A percentile compares a stretch with the other conserved stretches of the same genome.
Evolutionary conservation across 305 asterid species (phyloP).

Genomic region (Rubia balearica): DNA sequence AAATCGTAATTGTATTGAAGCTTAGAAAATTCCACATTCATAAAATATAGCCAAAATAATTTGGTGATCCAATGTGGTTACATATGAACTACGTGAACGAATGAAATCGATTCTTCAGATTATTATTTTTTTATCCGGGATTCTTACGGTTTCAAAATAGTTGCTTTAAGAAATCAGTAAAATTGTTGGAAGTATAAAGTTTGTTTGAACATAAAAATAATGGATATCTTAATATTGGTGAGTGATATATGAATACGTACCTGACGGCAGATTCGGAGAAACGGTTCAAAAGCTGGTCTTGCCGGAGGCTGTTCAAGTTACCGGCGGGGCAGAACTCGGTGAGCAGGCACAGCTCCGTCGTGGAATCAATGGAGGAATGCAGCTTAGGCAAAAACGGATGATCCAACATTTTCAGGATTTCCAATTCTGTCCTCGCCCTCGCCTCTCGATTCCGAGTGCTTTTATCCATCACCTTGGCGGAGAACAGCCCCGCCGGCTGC

Average conservation of each 20-base stretch:
- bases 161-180: no score
- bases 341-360: not conserved
- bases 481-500: not conserved
- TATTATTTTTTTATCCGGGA: no score
- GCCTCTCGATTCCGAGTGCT: not conserved
- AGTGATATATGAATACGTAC: not conserved
- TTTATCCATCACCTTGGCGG: not conserved
- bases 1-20: no score
- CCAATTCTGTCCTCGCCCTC: not conserved
- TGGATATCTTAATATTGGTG: no score
- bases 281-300: not conserved
- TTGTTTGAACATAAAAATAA: no score
- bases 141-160: no score
- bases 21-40: no score
- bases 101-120: no score
- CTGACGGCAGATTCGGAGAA: not conserved
- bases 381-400: not conserved
- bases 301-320: not conserved
- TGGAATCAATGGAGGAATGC: not conserved
- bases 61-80: no score
- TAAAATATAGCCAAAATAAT: no score
- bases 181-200: no score
- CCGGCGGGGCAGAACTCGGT: slow-evolving; percentile 2
- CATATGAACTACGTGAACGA: no score
- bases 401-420: slow-evolving; percentile 2